Conservation (phyloP, 1,284 basidiomycete genomes). For the Anthracocystis panici-leucophaei region DNA sequence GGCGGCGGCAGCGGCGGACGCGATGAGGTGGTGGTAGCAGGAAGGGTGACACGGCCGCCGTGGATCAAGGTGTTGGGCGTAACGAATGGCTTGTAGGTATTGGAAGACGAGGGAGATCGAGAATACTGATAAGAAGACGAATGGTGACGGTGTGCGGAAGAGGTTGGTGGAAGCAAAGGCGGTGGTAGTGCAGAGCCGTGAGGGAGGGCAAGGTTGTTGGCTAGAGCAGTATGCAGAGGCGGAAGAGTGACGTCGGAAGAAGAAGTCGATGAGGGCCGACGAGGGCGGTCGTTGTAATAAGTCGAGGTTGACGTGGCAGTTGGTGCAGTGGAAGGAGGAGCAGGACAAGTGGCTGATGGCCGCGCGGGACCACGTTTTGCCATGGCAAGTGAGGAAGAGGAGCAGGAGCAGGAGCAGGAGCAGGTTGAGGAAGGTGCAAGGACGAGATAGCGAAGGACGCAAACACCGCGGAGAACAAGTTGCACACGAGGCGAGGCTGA, state of each 20-base stretch:
- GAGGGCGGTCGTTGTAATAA: slow-evolving; percentile 3
- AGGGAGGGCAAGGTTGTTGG: slow-evolving; percentile 10
- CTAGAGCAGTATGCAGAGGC: slow-evolving; percentile 31
- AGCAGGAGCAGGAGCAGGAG: background rate
- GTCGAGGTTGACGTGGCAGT: slow-evolving; percentile 3
- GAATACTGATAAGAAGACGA: slow-evolving; percentile 7
- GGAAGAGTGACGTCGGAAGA: slow-evolving; percentile 33
- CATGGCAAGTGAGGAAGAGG: slow-evolving; percentile 17
- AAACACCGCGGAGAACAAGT: too few species aligned
- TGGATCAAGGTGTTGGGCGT: slow-evolving; percentile 9
- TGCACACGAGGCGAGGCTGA: background rate
- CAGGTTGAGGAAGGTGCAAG: background rate
- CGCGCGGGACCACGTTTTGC: slow-evolving; percentile 20
- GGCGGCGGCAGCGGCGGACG: background rate
- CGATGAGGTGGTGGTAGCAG: slow-evolving; percentile 1
- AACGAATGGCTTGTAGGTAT: background rate
- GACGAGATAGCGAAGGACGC: background rate
- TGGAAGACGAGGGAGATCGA: background rate
- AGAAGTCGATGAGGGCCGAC: slow-evolving; percentile 1
- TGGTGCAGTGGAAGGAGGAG: slow-evolving; percentile 3
- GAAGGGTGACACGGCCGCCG: slow-evolving; percentile 18
- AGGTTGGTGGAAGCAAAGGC: slow-evolving; percentile 24
- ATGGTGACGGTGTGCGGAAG: slow-evolving; percentile 8
- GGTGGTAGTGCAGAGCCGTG: slow-evolving; percentile 28
- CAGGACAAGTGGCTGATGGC: slow-evolving; percentile 11